Conservation (phyloP, 768 basidiomycete species). For the Suillus subalutaceus region DNA sequence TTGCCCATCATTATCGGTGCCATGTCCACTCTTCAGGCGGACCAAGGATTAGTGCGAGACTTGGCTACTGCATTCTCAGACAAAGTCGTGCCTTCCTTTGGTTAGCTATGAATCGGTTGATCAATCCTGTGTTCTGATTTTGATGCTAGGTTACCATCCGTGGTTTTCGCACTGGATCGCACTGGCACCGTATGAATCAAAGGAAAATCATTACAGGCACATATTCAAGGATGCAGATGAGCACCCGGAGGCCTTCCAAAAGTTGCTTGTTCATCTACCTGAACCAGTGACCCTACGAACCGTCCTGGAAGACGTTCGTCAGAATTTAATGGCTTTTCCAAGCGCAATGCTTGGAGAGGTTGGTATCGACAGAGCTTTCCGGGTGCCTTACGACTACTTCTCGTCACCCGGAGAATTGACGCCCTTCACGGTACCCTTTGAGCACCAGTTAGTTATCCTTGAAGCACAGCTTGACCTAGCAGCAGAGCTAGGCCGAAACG, state of each 20-base stretch:
- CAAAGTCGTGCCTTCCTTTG: slow-evolving; percentile 87
- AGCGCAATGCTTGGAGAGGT: slow-evolving; percentile 90
- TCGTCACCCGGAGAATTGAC: slow-evolving; percentile 61
- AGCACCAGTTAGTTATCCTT: slow-evolving; percentile 81
- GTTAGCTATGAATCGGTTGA: slow-evolving; percentile 45
- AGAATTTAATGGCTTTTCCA: slow-evolving; percentile 62
- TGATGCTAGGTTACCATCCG: slow-evolving; percentile 80
- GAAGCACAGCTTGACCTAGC: slow-evolving; percentile 88
- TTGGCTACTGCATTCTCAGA: slow-evolving; percentile 63
- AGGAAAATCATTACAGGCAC: slow-evolving; percentile 72
- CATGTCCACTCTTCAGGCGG: slow-evolving; percentile 71
- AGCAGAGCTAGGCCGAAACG: slow-evolving; percentile 71
- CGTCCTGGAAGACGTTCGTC: slow-evolving; percentile 62
- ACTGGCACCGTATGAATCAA: slow-evolving; percentile 44
- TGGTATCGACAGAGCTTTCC: slow-evolving; percentile 82
- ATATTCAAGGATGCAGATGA: slow-evolving; percentile 57
- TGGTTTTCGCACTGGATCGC: slow-evolving; percentile 90
- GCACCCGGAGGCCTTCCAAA: slow-evolving; percentile 49
- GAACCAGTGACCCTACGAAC: slow-evolving; percentile 65
- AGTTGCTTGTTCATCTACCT: slow-evolving; percentile 68
- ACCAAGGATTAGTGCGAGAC: slow-evolving; percentile 72
- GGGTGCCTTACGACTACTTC: slow-evolving; percentile 63
- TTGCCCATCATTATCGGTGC: slow-evolving; percentile 75
- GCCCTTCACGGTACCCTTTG: slow-evolving; percentile 75
- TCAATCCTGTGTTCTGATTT: slow-evolving; percentile 14